Evolutionary conservation across 2,329 filamentous ascomycete genomes (phyloP), one percentile per base, ranked within the genome.

Genomic region (Trichoderma aggressivum): DNA sequence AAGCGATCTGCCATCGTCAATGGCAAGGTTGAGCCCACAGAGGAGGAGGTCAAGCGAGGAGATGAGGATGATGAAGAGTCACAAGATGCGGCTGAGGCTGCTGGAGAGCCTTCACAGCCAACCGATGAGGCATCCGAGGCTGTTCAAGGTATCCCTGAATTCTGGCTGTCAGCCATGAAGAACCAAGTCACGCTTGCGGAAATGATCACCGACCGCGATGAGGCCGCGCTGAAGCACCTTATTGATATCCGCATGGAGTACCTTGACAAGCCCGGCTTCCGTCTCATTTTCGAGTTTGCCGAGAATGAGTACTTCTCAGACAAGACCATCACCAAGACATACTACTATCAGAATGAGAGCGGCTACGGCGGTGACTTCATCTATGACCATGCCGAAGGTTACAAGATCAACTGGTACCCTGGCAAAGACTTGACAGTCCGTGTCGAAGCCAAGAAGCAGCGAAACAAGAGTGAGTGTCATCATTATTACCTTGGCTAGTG

Each of bases 141-240:
- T 47, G 81, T 91, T 75, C 87, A 90, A 78, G 96, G 96, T 82
- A 98, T 99, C 74, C 96, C 96, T 74, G 96, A 99, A 84, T 99
- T 99, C 88, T 99, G 96, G 96, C 88, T 99, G 64, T 98, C 95
- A 73, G 95, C 97, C 77, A 98, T 99, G 95, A 99, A 99, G 89
- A 99, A 99, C 87, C 95, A 98, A 82, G 90, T 96, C 78, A 97
- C 94, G 34, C 90, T 99, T 70, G 94, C 95, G 70, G 97, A 99
- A 84, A 97, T 98, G 90, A 98, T 99, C 81, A 99, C 96, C 78
- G 96, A 98, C 78, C 92, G 94, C 75, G 96, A 99, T 80, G 96
- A 99, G 88, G 90, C 89, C 76, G 96, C 94, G 67, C 91, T 99
- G 71, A 97, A 97, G 85, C 88, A 91, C 80, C 87, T 99, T 71